Evolutionary conservation across 805 yeast species (phyloP).

Genomic region (Wickerhamomyces chaumierensis): DNA sequence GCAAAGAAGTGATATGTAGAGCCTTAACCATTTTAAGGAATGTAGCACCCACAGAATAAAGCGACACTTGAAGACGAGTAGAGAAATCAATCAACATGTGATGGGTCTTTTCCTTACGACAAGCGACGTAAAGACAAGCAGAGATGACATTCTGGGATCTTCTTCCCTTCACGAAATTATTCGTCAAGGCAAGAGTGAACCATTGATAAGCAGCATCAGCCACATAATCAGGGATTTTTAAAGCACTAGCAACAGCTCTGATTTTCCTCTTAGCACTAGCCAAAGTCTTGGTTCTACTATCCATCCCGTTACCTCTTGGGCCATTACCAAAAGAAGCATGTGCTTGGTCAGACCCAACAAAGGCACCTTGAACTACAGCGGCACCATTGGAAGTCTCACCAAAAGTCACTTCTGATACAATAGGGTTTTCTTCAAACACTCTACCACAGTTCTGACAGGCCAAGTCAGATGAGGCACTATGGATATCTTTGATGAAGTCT

Average conservation of each 20-base stretch:
- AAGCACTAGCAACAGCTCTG: constrained; percentile 65
- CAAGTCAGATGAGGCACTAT: constrained; percentile 59
- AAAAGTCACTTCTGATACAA: constrained; percentile 90
- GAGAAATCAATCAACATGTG: constrained; percentile 96
- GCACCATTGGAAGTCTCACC: constrained; percentile 91
- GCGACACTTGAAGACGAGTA: constrained; percentile 80
- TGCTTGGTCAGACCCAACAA: constrained; percentile 78
- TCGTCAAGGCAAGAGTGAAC: constrained; percentile 77
- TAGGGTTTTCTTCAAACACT: constrained; percentile 85
- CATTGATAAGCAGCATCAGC: constrained; percentile 81
- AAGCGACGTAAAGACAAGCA: constrained; percentile 89
- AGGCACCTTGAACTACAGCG: constrained; percentile 91
- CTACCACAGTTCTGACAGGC: constrained; percentile 79
- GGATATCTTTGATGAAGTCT: constrained; percentile 38
- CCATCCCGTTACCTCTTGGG: constrained; percentile 60
- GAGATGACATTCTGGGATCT: constrained; percentile 91
- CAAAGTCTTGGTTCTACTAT: constrained; percentile 81
- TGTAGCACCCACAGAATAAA: constrained; percentile 92
- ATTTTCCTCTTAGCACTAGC: constrained; percentile 75
- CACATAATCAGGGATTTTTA: constrained; percentile 73
- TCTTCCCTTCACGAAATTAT: constrained; percentile 95
- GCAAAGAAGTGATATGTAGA: constrained; percentile 64
- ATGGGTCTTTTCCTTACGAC: constrained; percentile 82
- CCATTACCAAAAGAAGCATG: constrained; percentile 60
- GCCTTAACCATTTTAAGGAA: constrained; percentile 87